Evolutionary conservation across 257 asterid species (phyloP).

Genomic region (Solanum chaucha): DNA sequence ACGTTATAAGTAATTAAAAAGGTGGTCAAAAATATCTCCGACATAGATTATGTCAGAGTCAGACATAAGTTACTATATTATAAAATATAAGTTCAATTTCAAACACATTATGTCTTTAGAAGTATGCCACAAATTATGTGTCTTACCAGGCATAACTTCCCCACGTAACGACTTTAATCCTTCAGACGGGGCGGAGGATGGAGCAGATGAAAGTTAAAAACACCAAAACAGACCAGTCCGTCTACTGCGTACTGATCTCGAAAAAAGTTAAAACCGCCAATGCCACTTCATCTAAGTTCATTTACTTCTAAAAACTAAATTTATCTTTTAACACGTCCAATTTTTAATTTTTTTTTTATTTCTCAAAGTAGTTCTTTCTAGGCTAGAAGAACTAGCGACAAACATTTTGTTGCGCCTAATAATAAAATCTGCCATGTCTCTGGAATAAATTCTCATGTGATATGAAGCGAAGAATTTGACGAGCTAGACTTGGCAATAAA

Average conservation of each 20-base stretch:
- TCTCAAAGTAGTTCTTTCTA: too few species aligned
- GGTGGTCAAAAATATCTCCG: neutral
- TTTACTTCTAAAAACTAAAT: too few species aligned
- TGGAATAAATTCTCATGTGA: neutral
- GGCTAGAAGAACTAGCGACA: neutral
- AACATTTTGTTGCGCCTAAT: neutral
- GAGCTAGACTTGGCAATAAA: neutral
- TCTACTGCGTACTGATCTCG: too few species aligned
- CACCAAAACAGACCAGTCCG: too few species aligned
- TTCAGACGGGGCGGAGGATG: too few species aligned
- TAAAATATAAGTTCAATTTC: neutral
- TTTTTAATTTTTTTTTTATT: too few species aligned
- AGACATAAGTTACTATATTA: too few species aligned
- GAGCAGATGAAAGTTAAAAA: neutral
- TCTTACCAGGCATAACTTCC: neutral
- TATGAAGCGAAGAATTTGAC: neutral
- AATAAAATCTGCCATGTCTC: neutral
- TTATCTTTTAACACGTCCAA: too few species aligned
- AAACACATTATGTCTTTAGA: neutral
- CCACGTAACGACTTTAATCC: too few species aligned
- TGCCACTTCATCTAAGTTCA: too few species aligned
- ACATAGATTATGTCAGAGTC: neutral
- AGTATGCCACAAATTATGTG: neutral
- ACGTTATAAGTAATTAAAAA: neutral
- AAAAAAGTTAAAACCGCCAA: too few species aligned